phyloP scores from a whole-genome alignment of 306 rosid species.

The Fragaria iinumae region DNA sequence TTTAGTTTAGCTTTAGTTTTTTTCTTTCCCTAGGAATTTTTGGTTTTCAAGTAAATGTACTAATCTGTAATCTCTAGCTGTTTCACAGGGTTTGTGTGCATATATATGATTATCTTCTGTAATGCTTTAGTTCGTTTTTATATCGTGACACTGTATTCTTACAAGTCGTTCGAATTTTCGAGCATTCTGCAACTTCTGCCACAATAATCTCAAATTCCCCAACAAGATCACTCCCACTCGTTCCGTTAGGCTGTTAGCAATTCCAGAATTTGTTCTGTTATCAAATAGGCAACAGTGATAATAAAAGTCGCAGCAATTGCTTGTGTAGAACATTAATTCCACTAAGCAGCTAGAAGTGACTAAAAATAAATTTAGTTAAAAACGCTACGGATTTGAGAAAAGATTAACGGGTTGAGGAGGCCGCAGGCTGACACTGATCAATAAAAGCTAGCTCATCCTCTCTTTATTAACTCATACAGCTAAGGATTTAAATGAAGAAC shows the following conservation, averaged over 20 bases:
- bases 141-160: too few species aligned
- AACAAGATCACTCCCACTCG: too few species aligned
- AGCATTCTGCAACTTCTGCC: too few species aligned
- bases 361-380: background rate
- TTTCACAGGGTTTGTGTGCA: too few species aligned
- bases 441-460: background rate
- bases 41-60: too few species aligned
- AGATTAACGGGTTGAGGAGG: background rate
- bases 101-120: too few species aligned
- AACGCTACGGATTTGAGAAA: background rate
- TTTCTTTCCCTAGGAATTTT: too few species aligned
- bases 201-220: too few species aligned
- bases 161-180: too few species aligned
- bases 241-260: background rate
- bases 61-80: too few species aligned
- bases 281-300: background rate
- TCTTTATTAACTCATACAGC: background rate
- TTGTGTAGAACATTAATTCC: background rate
- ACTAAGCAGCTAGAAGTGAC: background rate
- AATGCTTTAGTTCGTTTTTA: too few species aligned
- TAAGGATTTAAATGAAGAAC: background rate
- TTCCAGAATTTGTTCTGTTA: background rate
- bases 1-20: background rate
- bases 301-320: background rate
- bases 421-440: background rate